phyloP scores from a whole-genome alignment of 257 asterid species.

The Mentha longifolia region DNA sequence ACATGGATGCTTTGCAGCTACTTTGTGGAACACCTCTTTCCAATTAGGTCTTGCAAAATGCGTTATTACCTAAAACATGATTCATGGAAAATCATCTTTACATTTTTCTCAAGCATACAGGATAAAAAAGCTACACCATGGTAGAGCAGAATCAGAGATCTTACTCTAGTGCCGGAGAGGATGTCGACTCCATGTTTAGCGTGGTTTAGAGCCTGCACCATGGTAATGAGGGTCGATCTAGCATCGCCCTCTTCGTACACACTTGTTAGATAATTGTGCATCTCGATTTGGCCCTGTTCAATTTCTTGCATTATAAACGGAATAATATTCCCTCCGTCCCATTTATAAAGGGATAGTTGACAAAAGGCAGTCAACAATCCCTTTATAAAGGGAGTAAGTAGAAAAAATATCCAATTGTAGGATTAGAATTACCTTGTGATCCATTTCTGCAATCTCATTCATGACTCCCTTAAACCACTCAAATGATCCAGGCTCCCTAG shows the following conservation, averaged over 20 bases:
- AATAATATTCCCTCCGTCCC: no score
- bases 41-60: slow-evolving; percentile 67
- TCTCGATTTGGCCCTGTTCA: slow-evolving; percentile 85
- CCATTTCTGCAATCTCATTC: slow-evolving; percentile 93
- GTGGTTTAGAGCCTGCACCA: slow-evolving; percentile 96
- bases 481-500: slow-evolving; percentile 91
- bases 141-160: slow-evolving; percentile 8
- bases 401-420: not conserved
- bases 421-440: slow-evolving; percentile 59
- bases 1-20: slow-evolving; percentile 80
- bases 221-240: slow-evolving; percentile 89
- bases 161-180: slow-evolving; percentile 91
- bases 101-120: no score
- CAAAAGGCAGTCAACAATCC: no score
- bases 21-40: slow-evolving; percentile 80
- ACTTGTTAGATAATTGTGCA: slow-evolving; percentile 93
- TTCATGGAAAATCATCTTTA: slow-evolving; percentile 24
- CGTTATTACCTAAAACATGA: slow-evolving; percentile 73
- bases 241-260: slow-evolving; percentile 98
- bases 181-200: slow-evolving; percentile 96
- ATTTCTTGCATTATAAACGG: not conserved
- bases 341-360: no score
- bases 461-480: slow-evolving; percentile 98
- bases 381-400: no score
- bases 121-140: not conserved